Evolutionary conservation across 176 grass and related monocot genomes (phyloP).

Genomic region (Oryza nivara): DNA sequence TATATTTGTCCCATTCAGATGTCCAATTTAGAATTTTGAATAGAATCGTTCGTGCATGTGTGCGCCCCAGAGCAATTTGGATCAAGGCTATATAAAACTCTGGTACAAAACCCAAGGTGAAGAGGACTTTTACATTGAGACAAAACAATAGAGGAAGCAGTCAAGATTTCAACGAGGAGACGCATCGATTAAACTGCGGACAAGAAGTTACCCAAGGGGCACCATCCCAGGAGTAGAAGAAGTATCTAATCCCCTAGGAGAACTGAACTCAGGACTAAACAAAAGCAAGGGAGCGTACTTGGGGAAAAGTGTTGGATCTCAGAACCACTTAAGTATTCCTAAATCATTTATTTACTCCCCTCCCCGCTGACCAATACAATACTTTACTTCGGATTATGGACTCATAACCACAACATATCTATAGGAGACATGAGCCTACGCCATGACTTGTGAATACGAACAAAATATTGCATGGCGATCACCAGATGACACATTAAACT

Average conservation of each 20-base stretch:
- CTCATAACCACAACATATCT: slow-evolving; percentile 47
- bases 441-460: slow-evolving; percentile 48
- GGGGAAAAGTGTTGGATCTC: slow-evolving; percentile 61
- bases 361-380: slow-evolving; percentile 43
- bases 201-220: slow-evolving; percentile 52
- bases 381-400: slow-evolving; percentile 42
- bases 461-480: slow-evolving; percentile 43
- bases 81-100: background rate
- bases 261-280: slow-evolving; percentile 38
- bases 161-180: slow-evolving; percentile 44
- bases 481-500: slow-evolving; percentile 38
- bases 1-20: background rate
- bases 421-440: slow-evolving; percentile 46
- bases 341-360: slow-evolving; percentile 36
- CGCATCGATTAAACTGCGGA: slow-evolving; percentile 43
- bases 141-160: slow-evolving; percentile 20
- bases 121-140: slow-evolving; percentile 15
- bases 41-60: background rate
- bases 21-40: background rate
- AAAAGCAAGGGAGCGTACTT: slow-evolving; percentile 43
- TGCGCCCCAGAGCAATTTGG: background rate
- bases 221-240: slow-evolving; percentile 66
- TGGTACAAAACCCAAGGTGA: background rate
- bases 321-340: slow-evolving; percentile 43
- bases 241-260: slow-evolving; percentile 72